These are phyloP conservation scores for Lithohypha guttulata DNA, from an alignment of 2,329 filamentous ascomycete species.

Conservation along the genomic window DNA sequence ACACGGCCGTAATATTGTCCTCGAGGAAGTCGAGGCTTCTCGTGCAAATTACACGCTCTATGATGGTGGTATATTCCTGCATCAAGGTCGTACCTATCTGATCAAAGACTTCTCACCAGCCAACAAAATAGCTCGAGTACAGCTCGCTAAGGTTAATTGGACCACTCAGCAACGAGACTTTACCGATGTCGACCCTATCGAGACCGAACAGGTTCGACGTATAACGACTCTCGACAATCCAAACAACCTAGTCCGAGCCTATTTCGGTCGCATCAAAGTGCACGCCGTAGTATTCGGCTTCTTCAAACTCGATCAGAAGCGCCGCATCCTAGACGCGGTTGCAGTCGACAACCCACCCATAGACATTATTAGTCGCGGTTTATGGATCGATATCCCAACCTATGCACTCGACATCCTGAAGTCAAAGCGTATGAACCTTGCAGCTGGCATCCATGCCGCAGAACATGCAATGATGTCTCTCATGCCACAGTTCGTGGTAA, in stretches of 20 bases:
- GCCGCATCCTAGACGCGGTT: conserved; percentile 80
- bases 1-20: conserved; percentile 66
- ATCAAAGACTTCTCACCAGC: conserved; percentile 81
- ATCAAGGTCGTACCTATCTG: conserved; percentile 88
- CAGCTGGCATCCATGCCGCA: conserved; percentile 84
- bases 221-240: conserved; percentile 39
- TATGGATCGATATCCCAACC: conserved; percentile 90
- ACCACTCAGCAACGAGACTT: conserved; percentile 86
- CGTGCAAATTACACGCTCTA: conserved; percentile 95
- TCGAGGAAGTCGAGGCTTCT: conserved; percentile 92
- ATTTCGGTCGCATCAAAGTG: conserved; percentile 77
- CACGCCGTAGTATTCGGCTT: conserved; percentile 86
- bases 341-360: conserved; percentile 90
- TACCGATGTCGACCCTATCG: conserved; percentile 86
- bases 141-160: conserved; percentile 87
- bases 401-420: conserved; percentile 68
- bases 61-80: conserved; percentile 91
- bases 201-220: conserved; percentile 74
- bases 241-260: conserved; percentile 58
- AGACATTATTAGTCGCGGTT: conserved; percentile 70
- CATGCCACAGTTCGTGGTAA: conserved; percentile 83
- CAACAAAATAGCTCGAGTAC: conserved; percentile 71
- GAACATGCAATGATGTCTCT: conserved; percentile 82
- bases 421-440: conserved; percentile 62
- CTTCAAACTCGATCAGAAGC: conserved; percentile 86